Base-by-base conservation (phyloP, 2,329 filamentous ascomycete species). In the Epichloe sylvatica region DNA sequence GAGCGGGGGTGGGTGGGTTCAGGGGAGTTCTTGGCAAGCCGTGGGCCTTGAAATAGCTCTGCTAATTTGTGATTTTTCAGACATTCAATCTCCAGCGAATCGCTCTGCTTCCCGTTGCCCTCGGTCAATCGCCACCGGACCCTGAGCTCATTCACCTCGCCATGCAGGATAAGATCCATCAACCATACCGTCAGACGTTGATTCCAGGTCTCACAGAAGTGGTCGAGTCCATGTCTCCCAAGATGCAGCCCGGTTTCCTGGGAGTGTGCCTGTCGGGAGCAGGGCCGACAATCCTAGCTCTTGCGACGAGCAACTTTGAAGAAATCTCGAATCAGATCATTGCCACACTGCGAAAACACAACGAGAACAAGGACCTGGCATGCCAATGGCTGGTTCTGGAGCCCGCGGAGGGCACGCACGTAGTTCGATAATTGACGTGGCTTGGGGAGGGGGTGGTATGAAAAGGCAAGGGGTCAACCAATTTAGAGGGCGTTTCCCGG, bases 91-190 rank as follows among this genome's bases (percentile, higher is more conserved):
- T 97, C 59, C 92, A 97, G 70, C 80, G 92, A 56, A 87, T 95
- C 65, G 90, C 91, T 2, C 77, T 98, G 46, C 77, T 98, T 12
- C 90, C 91, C 34, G 87, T 89, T 11, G 90, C 90, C 1, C 76
- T 98, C 43, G 89, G 90, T 55, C 83, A 88, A 64, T 91, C 86
- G 7, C 91, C 92, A 9, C 91, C 90, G 2, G 85, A 96, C 62
- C 84, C 92, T 21, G 84, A 94, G 59, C 84, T 94, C 67, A 98
- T 98, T 65, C 94, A 94, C 71, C 81, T 94, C 45, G 91, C 90
- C 44, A 98, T 98, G 92, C 92, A 97, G 70, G 92, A 98, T 72
- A 94, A 90, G 69, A 81, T 98, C 53, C 92, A 98, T 70, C 92
- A 98, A 68, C 92, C 89, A 41, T 97, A 98, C 72, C 84, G 92